These are phyloP conservation scores for Nannizziopsis arthrosporioides DNA, from an alignment of 2,329 filamentous ascomycete genomes.

Conservation along the genomic window DNA sequence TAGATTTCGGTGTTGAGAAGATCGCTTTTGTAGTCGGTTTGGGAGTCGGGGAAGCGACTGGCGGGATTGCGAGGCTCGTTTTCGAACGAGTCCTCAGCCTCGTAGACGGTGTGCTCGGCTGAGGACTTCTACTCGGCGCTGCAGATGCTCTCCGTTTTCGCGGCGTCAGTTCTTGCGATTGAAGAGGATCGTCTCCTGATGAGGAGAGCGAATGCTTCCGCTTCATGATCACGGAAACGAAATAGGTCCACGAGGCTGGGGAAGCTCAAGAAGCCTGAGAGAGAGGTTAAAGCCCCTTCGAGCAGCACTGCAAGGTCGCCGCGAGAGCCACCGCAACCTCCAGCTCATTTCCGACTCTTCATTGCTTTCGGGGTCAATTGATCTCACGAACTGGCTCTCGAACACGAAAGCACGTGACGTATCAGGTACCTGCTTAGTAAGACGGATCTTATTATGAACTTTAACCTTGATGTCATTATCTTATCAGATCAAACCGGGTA, in stretches of 20 bases:
- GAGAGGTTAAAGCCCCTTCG: background rate
- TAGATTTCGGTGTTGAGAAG: constrained; percentile 32
- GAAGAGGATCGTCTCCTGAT: constrained; percentile 24
- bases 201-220: constrained; percentile 31
- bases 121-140: constrained; percentile 19
- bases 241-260: background rate
- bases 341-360: background rate
- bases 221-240: constrained; percentile 25
- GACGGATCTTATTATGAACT: background rate
- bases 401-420: constrained; percentile 10
- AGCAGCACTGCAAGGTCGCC: too few relatives aligned
- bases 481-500: too few relatives aligned
- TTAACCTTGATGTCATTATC: too few relatives aligned
- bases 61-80: constrained; percentile 15
- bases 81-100: constrained; percentile 23
- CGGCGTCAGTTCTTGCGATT: constrained; percentile 26
- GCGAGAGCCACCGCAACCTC: background rate
- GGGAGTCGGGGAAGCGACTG: constrained; percentile 29
- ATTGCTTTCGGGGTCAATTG: background rate
- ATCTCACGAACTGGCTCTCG: background rate
- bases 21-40: constrained; percentile 27
- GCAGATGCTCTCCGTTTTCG: constrained; percentile 27
- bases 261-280: background rate
- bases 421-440: background rate
- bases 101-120: constrained; percentile 19